A percentile compares a stretch with the other conserved stretches of the same genome.
These are phyloP conservation scores for Salicornia ramosissima DNA, from an alignment of 148 eudicot genomes.

Conservation along the genomic window DNA sequence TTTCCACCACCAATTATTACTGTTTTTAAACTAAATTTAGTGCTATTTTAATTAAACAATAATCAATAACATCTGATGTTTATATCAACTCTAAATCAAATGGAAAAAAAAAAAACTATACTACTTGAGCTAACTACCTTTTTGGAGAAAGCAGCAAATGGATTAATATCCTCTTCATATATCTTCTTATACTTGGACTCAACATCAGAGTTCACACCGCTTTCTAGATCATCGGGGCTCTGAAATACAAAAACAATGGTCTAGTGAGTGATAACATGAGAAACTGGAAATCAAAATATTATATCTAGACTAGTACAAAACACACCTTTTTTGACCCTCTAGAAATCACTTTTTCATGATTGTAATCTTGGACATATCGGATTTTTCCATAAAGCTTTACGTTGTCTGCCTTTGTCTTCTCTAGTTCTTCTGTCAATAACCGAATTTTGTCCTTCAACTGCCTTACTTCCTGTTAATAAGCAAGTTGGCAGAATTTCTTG, in stretches of 20 bases:
- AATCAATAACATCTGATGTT: background rate
- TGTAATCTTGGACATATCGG: constrained; percentile 98
- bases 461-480: constrained; percentile 64
- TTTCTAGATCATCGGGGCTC: constrained; percentile 83
- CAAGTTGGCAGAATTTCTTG: background rate
- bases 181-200: constrained; percentile 98
- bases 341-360: constrained; percentile 85
- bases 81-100: background rate
- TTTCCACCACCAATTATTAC: background rate
- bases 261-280: constrained; percentile 6
- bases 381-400: constrained; percentile 98
- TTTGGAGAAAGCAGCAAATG: constrained; percentile 98
- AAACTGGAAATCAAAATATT: constrained; percentile 4
- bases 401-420: constrained; percentile 91
- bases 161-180: constrained; percentile 98
- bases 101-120: background rate
- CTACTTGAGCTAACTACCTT: constrained; percentile 44
- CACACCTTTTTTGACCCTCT: constrained; percentile 92
- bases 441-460: constrained; percentile 85
- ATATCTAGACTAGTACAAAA: constrained; percentile 13
- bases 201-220: constrained; percentile 93
- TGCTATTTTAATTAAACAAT: background rate
- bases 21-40: background rate
- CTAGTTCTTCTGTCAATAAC: constrained; percentile 66
- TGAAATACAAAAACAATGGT: constrained; percentile 35